Base-by-base conservation (phyloP, 345 rosid species). In the Barbarea vulgaris region DNA sequence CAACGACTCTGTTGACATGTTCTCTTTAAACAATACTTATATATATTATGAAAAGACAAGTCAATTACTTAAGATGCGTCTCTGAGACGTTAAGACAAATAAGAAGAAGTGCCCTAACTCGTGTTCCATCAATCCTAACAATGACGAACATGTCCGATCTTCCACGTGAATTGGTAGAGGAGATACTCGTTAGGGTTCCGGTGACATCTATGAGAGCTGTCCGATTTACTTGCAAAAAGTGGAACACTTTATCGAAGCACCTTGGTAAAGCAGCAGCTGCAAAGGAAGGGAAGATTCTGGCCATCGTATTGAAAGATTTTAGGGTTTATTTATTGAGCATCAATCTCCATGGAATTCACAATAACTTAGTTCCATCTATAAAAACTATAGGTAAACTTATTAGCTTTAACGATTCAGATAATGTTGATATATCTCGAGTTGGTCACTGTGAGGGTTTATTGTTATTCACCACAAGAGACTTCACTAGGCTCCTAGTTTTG, bases 1-100 rank as follows among this genome's bases (percentile, higher is more conserved):
- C 93, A 87, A 88, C 93, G 86, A 88, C 91, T 18, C 22, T 41
- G 13, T 6, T 36, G 44, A 0, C 1, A 0, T 1, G 0, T 17
- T 12, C 0, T 41, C n/a, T 5, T 41, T 41, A n/a, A n/a, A n/a
- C n/a, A n/a, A n/a, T n/a, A n/a, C n/a, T n/a, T n/a, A n/a, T n/a
- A n/a, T n/a, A n/a, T n/a, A n/a, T n/a, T n/a, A n/a, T n/a, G n/a
- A n/a, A n/a, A n/a, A n/a, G n/a, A n/a, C n/a, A n/a, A n/a, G n/a
- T n/a, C n/a, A n/a, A n/a, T n/a, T n/a, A n/a, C n/a, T n/a, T n/a
- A n/a, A n/a, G n/a, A n/a, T n/a, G n/a, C n/a, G n/a, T n/a, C n/a
- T n/a, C n/a, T n/a, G n/a, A n/a, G n/a, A n/a, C n/a, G n/a, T n/a
- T n/a, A n/a, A n/a, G n/a, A n/a, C n/a, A n/a, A n/a, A n/a, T n/a